Evolutionary conservation across 805 yeast genomes (phyloP).

Genomic region (Osmozyma mogii): DNA sequence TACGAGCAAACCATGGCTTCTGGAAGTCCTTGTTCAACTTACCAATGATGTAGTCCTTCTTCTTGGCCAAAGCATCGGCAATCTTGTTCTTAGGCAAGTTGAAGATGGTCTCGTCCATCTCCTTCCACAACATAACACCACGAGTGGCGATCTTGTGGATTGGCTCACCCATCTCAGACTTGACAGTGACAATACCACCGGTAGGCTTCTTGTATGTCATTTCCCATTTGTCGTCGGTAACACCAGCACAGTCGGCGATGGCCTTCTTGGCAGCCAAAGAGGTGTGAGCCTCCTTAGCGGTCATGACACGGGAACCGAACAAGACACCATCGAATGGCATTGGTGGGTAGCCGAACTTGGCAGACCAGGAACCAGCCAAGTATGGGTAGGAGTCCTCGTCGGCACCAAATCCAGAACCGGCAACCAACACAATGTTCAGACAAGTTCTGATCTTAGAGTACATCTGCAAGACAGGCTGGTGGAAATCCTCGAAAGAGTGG

Average conservation of each 20-base stretch:
- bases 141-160: conserved; percentile 98
- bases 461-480: conserved; percentile 93
- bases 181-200: conserved; percentile 94
- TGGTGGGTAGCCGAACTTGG: conserved; percentile 78
- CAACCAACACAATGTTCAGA: conserved; percentile 80
- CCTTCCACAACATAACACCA: conserved; percentile 96
- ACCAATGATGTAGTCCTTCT: conserved; percentile 78
- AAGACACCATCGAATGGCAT: conserved; percentile 99
- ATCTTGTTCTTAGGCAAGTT: conserved; percentile 83
- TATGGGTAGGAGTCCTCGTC: conserved; percentile 96
- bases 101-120: conserved; percentile 90
- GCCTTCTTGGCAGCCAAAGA: conserved; percentile 91
- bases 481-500: conserved; percentile 98
- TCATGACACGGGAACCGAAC: conserved; percentile 95
- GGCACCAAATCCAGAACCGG: conserved; percentile 98
- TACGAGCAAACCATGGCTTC: conserved; percentile 94
- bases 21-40: conserved; percentile 91
- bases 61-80: conserved; percentile 69
- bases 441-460: conserved; percentile 90
- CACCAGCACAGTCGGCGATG: conserved; percentile 87
- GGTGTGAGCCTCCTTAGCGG: conserved; percentile 92
- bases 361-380: conserved; percentile 97
- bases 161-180: conserved; percentile 99
- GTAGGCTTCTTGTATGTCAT: conserved; percentile 88
- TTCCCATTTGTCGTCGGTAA: conserved; percentile 85